Percentiles rank a stretch among this genome's conserved stretches.
Evolutionary conservation across 73 alveolate genomes (phyloP).

Genomic region (Paramecium octaurelia): DNA sequence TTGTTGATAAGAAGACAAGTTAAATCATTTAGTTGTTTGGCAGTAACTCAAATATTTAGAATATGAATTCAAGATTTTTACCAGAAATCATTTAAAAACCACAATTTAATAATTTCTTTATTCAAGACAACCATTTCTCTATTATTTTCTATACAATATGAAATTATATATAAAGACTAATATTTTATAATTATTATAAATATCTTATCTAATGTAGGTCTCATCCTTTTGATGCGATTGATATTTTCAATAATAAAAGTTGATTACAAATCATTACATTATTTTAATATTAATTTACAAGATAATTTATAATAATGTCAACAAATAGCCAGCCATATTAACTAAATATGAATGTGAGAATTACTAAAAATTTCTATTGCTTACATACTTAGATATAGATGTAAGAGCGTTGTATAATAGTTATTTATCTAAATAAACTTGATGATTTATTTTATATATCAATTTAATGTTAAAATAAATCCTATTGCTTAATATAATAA

Average conservation of each 20-base stretch:
- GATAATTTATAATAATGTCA: not conserved
- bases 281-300: not conserved
- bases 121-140: not conserved
- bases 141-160: no score
- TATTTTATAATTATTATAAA: no score
- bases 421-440: not conserved
- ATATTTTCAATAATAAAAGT: not conserved
- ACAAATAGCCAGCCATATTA: not conserved
- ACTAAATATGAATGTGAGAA: not conserved
- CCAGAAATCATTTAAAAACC: not conserved
- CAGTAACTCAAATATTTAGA: not conserved
- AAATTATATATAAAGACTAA: no score
- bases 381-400: not conserved
- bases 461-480: constrained; percentile 46
- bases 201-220: not conserved
- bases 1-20: not conserved
- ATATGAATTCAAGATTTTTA: not conserved
- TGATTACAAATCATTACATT: not conserved
- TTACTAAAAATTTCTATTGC: no score
- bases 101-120: not conserved
- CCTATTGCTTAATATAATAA: constrained; percentile 57
- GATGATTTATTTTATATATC: not conserved
- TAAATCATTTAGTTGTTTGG: not conserved
- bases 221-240: no score
- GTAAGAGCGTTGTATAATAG: not conserved